A percentile compares a stretch with the other conserved stretches of the same genome.
These are phyloP conservation scores for Solanum rostratum DNA, from an alignment of 257 asterid genomes.

Conservation along the genomic window DNA sequence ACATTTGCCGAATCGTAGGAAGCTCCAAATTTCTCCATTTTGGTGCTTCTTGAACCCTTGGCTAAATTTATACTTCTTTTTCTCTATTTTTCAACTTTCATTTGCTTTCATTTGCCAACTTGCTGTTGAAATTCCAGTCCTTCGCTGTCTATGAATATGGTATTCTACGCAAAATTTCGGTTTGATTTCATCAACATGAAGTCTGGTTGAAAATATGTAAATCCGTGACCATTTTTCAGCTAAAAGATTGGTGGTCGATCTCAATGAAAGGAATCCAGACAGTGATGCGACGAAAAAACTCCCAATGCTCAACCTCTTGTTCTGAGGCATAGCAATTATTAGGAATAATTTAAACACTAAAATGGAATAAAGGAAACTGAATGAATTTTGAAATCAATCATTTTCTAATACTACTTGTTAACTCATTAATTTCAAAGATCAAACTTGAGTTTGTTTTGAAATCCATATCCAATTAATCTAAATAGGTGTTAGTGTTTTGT, in stretches of 20 bases:
- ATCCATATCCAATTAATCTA: background rate
- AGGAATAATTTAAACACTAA: too few relatives aligned
- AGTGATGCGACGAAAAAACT: background rate
- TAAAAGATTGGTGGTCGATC: background rate
- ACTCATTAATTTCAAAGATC: background rate
- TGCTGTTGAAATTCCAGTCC: background rate
- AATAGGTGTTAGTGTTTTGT: too few relatives aligned
- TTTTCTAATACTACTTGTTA: too few relatives aligned
- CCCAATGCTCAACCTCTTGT: too few relatives aligned
- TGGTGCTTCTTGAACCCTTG: constrained; percentile 52
- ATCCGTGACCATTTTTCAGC: too few relatives aligned
- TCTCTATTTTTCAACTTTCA: background rate
- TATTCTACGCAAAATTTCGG: background rate
- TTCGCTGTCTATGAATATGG: background rate
- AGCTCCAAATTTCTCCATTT: constrained; percentile 15
- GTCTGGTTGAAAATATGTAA: background rate
- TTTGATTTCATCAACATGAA: background rate
- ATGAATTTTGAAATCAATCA: background rate
- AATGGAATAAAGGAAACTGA: background rate
- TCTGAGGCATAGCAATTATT: too few relatives aligned
- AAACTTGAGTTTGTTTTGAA: background rate
- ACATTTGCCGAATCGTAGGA: constrained; percentile 45
- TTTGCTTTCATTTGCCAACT: background rate
- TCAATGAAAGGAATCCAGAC: background rate
- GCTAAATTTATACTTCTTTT: constrained; percentile 12